Conservation (phyloP, 345 rosid species). For the Populus simonii region DNA sequence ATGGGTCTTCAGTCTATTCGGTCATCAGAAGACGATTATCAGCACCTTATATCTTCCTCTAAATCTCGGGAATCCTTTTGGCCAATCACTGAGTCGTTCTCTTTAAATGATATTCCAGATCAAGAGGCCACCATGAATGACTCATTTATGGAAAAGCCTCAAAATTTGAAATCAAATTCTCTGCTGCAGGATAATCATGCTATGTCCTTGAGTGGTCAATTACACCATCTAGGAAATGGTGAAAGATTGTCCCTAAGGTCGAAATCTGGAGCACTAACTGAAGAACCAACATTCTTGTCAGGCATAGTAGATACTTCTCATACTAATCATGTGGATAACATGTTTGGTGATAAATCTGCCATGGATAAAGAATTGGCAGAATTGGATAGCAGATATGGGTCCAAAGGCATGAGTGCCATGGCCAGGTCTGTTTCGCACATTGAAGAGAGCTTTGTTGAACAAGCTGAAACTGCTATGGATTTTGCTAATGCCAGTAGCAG, state of each 20-base stretch:
- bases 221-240: conserved; percentile 18
- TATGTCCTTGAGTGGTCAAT: conserved; percentile 4
- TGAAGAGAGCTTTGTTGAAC: conserved; percentile 38
- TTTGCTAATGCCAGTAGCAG: conserved; percentile 23
- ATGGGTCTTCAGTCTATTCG: conserved; percentile 31
- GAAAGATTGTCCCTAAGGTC: conserved; percentile 21
- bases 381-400: conserved; percentile 29
- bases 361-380: conserved; percentile 30
- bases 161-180: background rate
- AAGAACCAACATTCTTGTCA: conserved; percentile 31
- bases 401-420: conserved; percentile 22
- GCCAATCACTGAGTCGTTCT: conserved; percentile 18
- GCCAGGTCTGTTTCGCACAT: conserved; percentile 28
- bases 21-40: conserved; percentile 20
- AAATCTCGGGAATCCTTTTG: conserved; percentile 11
- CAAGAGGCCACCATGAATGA: conserved; percentile 30
- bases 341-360: conserved; percentile 26
- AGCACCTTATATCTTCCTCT: conserved; percentile 7
- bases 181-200: background rate
- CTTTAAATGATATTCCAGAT: conserved; percentile 21
- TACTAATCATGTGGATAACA: conserved; percentile 16
- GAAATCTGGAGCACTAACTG: conserved; percentile 29
- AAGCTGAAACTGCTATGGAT: conserved; percentile 32
- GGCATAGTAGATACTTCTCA: conserved; percentile 26
- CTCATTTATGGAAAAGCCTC: conserved; percentile 22